Percentiles rank a stretch among this genome's conserved stretches.
Evolutionary conservation across 2,329 filamentous ascomycete species (phyloP).

Genomic region (Paecilomyces formosus): DNA sequence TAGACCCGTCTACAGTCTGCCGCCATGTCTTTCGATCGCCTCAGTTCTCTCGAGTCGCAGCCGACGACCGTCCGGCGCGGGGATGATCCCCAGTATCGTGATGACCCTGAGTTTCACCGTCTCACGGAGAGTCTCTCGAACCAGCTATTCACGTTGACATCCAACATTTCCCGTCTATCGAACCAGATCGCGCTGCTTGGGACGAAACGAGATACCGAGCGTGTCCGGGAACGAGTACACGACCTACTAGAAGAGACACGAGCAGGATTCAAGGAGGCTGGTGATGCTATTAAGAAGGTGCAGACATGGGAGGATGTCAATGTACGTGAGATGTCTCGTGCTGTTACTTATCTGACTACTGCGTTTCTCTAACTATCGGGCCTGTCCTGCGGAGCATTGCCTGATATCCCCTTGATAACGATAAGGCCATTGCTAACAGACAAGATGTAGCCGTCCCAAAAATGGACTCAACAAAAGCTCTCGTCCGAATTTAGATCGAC

Average conservation of each 20-base stretch:
- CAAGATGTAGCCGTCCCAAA: slow-evolving; percentile 69
- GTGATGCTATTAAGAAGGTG: slow-evolving; percentile 87
- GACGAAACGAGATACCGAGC: slow-evolving; percentile 83
- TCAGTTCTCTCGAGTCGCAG: slow-evolving; percentile 76
- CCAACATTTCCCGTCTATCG: slow-evolving; percentile 76
- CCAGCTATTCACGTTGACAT: slow-evolving; percentile 81
- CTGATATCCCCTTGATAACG: neutral
- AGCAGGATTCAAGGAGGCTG: slow-evolving; percentile 80
- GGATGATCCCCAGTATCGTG: slow-evolving; percentile 69
- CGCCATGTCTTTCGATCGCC: slow-evolving; percentile 83
- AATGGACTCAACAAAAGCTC: slow-evolving; percentile 92
- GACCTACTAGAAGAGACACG: slow-evolving; percentile 80
- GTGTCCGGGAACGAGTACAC: slow-evolving; percentile 84
- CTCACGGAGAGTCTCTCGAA: slow-evolving; percentile 78
- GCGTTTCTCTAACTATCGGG: neutral
- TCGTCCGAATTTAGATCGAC: slow-evolving; percentile 87
- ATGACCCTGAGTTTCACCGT: slow-evolving; percentile 85
- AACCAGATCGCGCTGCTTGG: slow-evolving; percentile 80
- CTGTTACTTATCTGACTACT: neutral
- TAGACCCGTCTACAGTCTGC: slow-evolving; percentile 1
- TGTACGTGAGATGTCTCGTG: slow-evolving; percentile 41
- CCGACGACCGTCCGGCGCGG: slow-evolving; percentile 59
- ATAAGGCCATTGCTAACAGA: slow-evolving; percentile 3
- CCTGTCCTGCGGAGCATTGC: neutral
- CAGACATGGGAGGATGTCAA: slow-evolving; percentile 79